Base-by-base conservation (phyloP, 352 stramenopile genomes). In the Globisporangium polare region DNA sequence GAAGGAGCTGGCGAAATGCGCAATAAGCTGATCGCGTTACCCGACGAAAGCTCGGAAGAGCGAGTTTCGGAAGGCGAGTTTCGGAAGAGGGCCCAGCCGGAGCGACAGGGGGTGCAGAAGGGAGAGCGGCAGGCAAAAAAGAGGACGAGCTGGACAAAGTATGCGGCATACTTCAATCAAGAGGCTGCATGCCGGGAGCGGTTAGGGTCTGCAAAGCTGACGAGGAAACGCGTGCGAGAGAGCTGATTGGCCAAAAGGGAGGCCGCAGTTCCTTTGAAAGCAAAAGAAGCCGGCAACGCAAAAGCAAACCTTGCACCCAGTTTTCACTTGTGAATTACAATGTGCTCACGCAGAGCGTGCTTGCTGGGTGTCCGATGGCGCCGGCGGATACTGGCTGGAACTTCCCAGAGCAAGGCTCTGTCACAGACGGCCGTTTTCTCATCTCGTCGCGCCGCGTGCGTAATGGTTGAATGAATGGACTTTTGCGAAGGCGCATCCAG, bases 1-100 rank as follows among this genome's bases (percentile, higher is more conserved):
- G 70, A 20, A 22, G 45, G 63, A 61, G 66, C 37, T 20, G 57
- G 78, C 69, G 74, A 86, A 83, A 74, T 79, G 59, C 45, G 76
- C 72, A 84, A 84, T 88, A 75, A 76, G 64, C 60, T 80, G 78
- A 86, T 88, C 65, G 78, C 78, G 78, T 80, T 88, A 88, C 71
- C 67, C 47, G 66, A 81, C 70, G 68, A 81, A 77, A 56, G 49
- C 24, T 22, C 29, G 8, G 29, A 8, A 7, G 29, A 51, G 33
- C 35, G 45, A 35, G 29, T 33, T 7, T 7, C 5, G 8, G 29
- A 33, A 33, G 29, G 29, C 29, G 29, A 33, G 29, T 7, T 4
- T 9, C 5, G 8, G 42, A 55, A 49, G 45, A 31, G 53, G 29
- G 29, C 29, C 29, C 29, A 33, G 29, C 29, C 29, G 29, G 42